A percentile compares a stretch with the other conserved stretches of the same genome.
Conservation (phyloP, 169 alveolate species). For the Toxoplasma gondii region DNA sequence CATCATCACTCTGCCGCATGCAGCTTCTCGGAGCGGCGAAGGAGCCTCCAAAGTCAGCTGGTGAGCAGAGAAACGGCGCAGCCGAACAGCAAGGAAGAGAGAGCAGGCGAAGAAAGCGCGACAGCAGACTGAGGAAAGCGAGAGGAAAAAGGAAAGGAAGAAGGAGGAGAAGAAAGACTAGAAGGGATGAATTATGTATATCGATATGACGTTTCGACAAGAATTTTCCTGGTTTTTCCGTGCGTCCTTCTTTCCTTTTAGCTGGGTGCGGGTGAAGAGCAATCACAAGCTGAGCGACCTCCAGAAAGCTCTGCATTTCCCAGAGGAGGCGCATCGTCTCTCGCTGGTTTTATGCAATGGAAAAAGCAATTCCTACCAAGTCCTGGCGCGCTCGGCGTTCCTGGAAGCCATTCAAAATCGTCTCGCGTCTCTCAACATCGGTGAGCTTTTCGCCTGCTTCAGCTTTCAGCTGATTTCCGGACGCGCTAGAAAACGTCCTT, state of each 20-base stretch:
- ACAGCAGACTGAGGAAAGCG: background rate
- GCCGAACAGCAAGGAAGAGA: too few relatives aligned
- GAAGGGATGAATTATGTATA: too few relatives aligned
- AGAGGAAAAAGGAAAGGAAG: too few relatives aligned
- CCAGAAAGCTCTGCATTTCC: conserved; percentile 5
- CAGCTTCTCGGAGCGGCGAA: background rate
- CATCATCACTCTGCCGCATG: background rate
- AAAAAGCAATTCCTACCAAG: background rate
- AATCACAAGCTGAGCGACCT: conserved; percentile 18
- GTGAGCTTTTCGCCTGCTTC: background rate
- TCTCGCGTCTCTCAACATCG: conserved; percentile 42
- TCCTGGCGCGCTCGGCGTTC: conserved; percentile 35
- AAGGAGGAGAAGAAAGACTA: too few relatives aligned
- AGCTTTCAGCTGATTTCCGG: background rate
- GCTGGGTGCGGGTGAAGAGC: conserved; percentile 8
- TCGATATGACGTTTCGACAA: too few relatives aligned
- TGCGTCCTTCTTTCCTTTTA: too few relatives aligned
- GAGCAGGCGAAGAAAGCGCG: background rate
- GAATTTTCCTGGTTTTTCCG: too few relatives aligned
- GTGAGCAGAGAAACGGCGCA: background rate
- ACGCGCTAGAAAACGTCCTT: background rate
- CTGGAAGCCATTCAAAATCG: conserved; percentile 30
- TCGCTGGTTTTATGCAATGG: background rate
- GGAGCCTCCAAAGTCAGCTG: background rate
- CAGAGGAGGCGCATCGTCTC: conserved; percentile 8